Evolutionary conservation across 2,329 filamentous ascomycete genomes (phyloP).

Genomic region (Colletotrichum aenigma): DNA sequence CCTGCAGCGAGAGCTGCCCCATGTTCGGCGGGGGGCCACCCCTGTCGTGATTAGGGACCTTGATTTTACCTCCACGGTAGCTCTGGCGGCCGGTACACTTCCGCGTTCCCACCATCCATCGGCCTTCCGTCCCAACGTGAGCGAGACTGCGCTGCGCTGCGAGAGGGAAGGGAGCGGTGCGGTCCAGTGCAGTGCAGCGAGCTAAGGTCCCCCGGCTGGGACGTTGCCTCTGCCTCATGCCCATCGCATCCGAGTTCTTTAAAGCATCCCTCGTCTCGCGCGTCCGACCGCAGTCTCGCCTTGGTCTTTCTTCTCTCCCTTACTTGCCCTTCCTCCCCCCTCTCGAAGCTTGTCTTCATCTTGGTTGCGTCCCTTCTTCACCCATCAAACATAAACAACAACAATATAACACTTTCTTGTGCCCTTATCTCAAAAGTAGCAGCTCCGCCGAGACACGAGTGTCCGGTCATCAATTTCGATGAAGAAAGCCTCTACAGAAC

Average conservation of each 20-base stretch:
- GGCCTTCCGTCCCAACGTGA: not conserved
- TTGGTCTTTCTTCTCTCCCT: not conserved
- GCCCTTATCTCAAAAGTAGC: not conserved
- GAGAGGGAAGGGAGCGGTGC: not conserved
- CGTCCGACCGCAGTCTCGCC: not conserved
- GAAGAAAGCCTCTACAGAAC: slow-evolving; percentile 62
- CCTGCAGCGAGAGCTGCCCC: not conserved
- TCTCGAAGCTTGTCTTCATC: slow-evolving; percentile 6
- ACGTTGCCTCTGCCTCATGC: slow-evolving; percentile 17
- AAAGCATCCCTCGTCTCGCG: slow-evolving; percentile 12
- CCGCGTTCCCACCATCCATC: not conserved
- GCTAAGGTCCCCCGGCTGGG: not conserved
- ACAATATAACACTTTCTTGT: not conserved
- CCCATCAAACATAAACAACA: not conserved
- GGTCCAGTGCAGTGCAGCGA: not conserved
- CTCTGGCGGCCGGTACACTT: not conserved
- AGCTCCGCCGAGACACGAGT: slow-evolving; percentile 17
- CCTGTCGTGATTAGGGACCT: not conserved
- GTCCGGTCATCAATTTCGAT: slow-evolving; percentile 54
- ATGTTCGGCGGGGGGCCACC: not conserved
- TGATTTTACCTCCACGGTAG: not conserved
- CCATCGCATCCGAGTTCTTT: slow-evolving; percentile 4
- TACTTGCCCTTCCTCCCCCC: not conserved
- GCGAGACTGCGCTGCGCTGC: not conserved
- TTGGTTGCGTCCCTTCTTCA: not conserved